Base-by-base conservation (phyloP, 2,329 filamentous ascomycete species). In the Lasiodiplodia theobromae region DNA sequence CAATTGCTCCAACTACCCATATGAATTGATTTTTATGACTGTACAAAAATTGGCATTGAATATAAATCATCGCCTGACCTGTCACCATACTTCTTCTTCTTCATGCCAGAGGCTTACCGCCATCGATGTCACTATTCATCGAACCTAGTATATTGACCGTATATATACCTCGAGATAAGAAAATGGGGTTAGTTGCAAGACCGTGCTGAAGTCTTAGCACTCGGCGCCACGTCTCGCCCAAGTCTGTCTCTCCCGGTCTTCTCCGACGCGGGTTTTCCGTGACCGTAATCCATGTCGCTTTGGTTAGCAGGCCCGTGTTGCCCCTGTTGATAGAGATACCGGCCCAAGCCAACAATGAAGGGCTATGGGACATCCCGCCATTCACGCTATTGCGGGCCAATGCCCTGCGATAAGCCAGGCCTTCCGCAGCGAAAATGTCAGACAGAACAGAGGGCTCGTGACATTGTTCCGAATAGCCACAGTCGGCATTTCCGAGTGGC, bases 111-210 rank as follows among this genome's bases (percentile, higher is more conserved):
- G 44, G 4, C n/a, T 47, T 47, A 47, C n/a, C 18, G 7, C 7
- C 10, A 10, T 47, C n/a, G 8, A 8, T 21, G n/a, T 2, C 23
- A n/a, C 18, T 11, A 16, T 23, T 5, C 8, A 7, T 47, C 14
- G n/a, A 10, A 12, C 16, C 21, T 47, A 40, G 1, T 7, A 31
- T n/a, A 4, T 8, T n/a, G 18, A 40, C 7, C 4, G n/a, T 56
- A 12, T 16, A 31, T 3, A 31, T 3, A 2, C 14, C 12, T 18
- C 12, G 23, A 47, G 11, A 60, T 11, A 60, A 60, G 38, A 23
- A 40, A 38, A 57, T 57, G 57, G 44, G 57, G 37, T 23, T 60
- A 16, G 56, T 44, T 21, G 44, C 56, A 60, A 60, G 21, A 40
- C 37, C 23, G 12, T 28, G 21, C n/a, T 23, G 40, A 37, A 28